Evolutionary conservation across 805 yeast species (phyloP), one percentile per base, ranked within the genome.

Genomic region (Isabelozyma rhagii): DNA sequence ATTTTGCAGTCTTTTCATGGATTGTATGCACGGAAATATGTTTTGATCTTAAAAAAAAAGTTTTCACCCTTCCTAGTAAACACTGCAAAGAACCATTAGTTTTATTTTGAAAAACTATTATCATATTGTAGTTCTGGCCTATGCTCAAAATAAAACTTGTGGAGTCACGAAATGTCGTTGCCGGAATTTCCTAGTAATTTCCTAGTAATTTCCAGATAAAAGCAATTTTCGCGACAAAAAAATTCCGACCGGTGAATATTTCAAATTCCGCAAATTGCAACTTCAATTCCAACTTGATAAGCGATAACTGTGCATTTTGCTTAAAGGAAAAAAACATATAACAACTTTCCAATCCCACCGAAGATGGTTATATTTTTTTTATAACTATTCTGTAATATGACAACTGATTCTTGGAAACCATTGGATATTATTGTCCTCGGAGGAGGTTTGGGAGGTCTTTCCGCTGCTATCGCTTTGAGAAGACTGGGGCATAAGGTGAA

Each of bases 381-480:
- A 31, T 31, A 9, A 6, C 8, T 13, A 31, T 31, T 31, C 36
- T 31, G 36, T 49, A 45, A 47, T 27, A 46, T 46, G 47, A 52
- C 49, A 28, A 43, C 45, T 5, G 25, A 43, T 27, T 36, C 44
- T n/a, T 51, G 58, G 55, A 53, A 53, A 39, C 53, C 49, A 11
- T 45, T 55, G 14, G 60, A 57, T 42, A 61, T 61, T 28, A 58
- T 56, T 17, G 57, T 63, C 4, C 51, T 61, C 29, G 67, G 67
- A 14, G 66, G 62, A 18, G 67, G 67, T 5, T 48, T 63, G 9
- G 67, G 60, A 11, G 67, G 67, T 1, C 55, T 63, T 6, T 51
- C 61, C 15, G 57, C 62, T 27, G 67, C 64, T 8, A 44, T 62
- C 8, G 56, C 64, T 28, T 34, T 63, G 47, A 52, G 66, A 43